Percentiles rank a stretch among this genome's conserved stretches.
phyloP scores from a whole-genome alignment of 1,139 yeast genomes.

The Petasospora fabianii region DNA sequence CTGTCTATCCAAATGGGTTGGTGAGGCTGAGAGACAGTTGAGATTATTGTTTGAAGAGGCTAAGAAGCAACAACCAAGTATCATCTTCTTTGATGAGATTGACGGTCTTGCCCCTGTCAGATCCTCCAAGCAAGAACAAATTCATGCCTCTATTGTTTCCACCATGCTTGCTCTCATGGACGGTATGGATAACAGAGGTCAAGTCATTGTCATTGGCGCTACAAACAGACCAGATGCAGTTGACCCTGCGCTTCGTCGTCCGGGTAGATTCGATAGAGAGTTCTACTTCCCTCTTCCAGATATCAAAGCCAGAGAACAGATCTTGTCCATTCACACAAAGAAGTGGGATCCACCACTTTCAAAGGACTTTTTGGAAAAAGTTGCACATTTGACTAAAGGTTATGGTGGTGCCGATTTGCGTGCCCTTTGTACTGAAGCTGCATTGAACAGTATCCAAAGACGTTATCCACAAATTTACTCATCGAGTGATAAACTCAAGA shows the following conservation, averaged over 20 bases:
- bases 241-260: constrained; percentile 95
- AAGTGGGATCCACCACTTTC: constrained; percentile 81
- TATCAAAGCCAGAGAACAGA: constrained; percentile 69
- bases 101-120: constrained; percentile 98
- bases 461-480: constrained; percentile 90
- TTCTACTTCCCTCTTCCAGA: constrained; percentile 95
- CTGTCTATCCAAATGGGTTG: constrained; percentile 96
- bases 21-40: constrained; percentile 96
- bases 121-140: constrained; percentile 95
- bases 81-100: constrained; percentile 93
- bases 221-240: constrained; percentile 97
- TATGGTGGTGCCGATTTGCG: constrained; percentile 98
- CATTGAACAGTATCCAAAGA: constrained; percentile 86
- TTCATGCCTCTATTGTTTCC: constrained; percentile 95
- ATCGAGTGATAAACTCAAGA: constrained; percentile 66
- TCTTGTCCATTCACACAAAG: constrained; percentile 77
- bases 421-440: constrained; percentile 94
- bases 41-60: constrained; percentile 93
- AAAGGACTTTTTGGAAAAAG: constrained; percentile 53
- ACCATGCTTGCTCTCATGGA: constrained; percentile 95
- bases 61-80: constrained; percentile 90
- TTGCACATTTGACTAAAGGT: constrained; percentile 86
- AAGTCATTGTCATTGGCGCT: constrained; percentile 96
- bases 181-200: constrained; percentile 98
- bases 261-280: constrained; percentile 96